Evolutionary conservation across 768 basidiomycete species (phyloP), one percentile per base, ranked within the genome.

Genomic region (Tephrocybe sp.): DNA sequence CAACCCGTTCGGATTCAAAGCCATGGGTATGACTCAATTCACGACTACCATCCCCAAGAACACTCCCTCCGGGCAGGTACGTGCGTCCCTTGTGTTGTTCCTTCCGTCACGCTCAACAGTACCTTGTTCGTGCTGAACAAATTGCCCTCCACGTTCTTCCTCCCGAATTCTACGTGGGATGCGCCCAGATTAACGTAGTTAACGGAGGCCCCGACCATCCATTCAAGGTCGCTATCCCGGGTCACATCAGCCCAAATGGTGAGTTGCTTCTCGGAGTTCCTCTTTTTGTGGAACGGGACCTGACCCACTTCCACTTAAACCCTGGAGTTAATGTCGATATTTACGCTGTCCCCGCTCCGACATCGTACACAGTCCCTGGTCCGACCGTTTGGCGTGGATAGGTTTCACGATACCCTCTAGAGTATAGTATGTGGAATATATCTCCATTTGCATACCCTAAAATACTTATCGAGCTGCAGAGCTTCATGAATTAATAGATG

Each of bases 101-200:
- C 10, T n/a, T 41, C 14, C 19, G 17, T 39, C 26, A 20, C 36
- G 13, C 11, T 23, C 11, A 40, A 14, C 56, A 71, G 67, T 72
- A 68, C 51, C 57, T 70, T 38, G 61, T 73, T 49, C 71, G 72
- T 38, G 62, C 68, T 45, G 75, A 77, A 54, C 70, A 72, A 26
- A 69, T 72, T 31, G 75, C 68, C 41, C 64, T 75, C 16, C 75
- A 77, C 57, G 63, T 68, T 40, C 46, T 54, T 58, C 65, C 73
- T 20, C 71, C 73, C 26, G 75, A 77, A 60, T 69, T 62, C 51
- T 76, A 73, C 65, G 67, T 75, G 49, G 69, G 71, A 17, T 75
- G 74, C 49, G 75, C 67, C 13, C 75, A 76, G 51, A 67, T 76
- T 54, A 65, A 65, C 39, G 62, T 76, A 41, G 67, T 66, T 13